Evolutionary conservation across 495 filamentous ascomycete species (phyloP), one percentile per base, ranked within the genome.

Genomic region (Penicillium herquei): DNA sequence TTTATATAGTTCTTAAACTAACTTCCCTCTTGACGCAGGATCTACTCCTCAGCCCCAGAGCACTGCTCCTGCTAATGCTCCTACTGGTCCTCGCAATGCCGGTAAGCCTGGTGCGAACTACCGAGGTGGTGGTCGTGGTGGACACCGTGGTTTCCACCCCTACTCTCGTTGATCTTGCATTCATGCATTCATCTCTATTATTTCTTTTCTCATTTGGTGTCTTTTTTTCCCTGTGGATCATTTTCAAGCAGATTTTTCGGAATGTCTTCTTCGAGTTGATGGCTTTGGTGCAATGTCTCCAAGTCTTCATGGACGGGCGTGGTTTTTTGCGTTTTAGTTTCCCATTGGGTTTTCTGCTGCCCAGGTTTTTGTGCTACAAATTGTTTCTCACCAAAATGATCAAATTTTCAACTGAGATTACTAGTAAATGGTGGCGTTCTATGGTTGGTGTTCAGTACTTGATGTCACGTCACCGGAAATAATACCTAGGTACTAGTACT

Each of bases 1-100:
- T 26, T 26, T 26, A 26, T 26, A 4, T 4, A 26, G 21, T 14
- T 10, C 11, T 31, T 17, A 51, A 49, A 40, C 57, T 66, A 61
- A 65, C 64, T 35, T 51, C 9, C 34, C 57, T 37, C 37, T 37
- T 33, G 17, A 42, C 34, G 21, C 52, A 65, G 73, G 71, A n/a
- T 65, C 71, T 31, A 79, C 75, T 21, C 78, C 81, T 13, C 81
- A 83, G 51, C 78, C 81, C n/a, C 81, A 85, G 44, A 77, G 81
- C 65, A 85, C 92, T 5, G 90, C 94, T 5, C 94, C 94, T 14
- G 89, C 92, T 1, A 96, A 96, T 65, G 94, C 94, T 2, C 94
- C 94, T 0, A 98, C 95, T 1, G 94, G 94, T 7, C 94, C 94
- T 16, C 94, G 96, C 78, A 98, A 98, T 63, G 90, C 93, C 18